Evolutionary conservation across 2,329 filamentous ascomycete genomes (phyloP).

Genomic region (Claviceps humidiphila): DNA sequence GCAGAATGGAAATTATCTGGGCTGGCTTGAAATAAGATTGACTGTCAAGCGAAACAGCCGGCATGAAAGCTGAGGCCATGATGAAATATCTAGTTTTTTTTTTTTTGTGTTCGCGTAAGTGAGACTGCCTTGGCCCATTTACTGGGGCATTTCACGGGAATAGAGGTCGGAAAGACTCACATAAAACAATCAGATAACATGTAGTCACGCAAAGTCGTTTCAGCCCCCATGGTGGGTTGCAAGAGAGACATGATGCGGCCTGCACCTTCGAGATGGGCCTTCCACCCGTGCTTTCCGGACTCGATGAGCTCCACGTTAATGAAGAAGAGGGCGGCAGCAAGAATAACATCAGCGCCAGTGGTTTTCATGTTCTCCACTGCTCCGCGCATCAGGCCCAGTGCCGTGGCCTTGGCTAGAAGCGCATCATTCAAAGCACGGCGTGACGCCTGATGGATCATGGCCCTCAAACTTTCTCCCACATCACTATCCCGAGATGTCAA

Average conservation of each 20-base stretch:
- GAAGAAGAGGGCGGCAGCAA: conserved; percentile 35
- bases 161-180: conserved; percentile 13
- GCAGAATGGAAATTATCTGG: conserved; percentile 24
- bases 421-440: conserved; percentile 26
- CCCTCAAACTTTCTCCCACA: not conserved
- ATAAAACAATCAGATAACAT: conserved; percentile 36
- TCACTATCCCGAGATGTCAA: conserved; percentile 7
- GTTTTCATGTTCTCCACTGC: conserved; percentile 26
- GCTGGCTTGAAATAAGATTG: conserved; percentile 23
- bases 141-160: not conserved
- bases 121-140: not conserved
- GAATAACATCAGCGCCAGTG: conserved; percentile 25
- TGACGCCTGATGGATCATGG: conserved; percentile 11
- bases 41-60: conserved; percentile 15
- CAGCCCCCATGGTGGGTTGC: conserved; percentile 18
- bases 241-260: conserved; percentile 29
- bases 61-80: conserved; percentile 30
- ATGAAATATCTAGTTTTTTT: conserved; percentile 28
- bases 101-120: conserved; percentile 6
- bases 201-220: conserved; percentile 28
- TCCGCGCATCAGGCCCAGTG: conserved; percentile 26
- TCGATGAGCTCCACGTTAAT: conserved; percentile 38
- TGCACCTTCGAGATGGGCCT: conserved; percentile 32
- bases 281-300: conserved; percentile 34
- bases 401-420: conserved; percentile 31